Conservation (phyloP, 805 yeast species). For the Barnettozyma populi region DNA sequence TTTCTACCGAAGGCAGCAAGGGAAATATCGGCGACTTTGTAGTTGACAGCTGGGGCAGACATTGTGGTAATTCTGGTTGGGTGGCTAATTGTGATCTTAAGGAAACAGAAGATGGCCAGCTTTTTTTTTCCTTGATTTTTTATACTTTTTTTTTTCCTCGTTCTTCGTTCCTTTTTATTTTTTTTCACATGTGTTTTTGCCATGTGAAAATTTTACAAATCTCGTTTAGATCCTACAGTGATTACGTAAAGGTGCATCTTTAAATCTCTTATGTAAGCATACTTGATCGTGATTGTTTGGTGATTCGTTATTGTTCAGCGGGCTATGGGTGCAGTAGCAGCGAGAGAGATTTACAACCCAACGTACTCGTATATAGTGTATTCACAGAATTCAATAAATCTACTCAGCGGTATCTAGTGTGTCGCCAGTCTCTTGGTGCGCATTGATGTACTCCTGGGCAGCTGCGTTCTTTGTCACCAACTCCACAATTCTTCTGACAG, state of each 20-base stretch:
- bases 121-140: too few relatives aligned
- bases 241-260: background rate
- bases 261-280: too few relatives aligned
- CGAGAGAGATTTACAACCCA: too few relatives aligned
- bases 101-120: background rate
- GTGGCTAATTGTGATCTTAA: background rate
- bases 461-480: slow-evolving; percentile 79
- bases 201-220: slow-evolving; percentile 2
- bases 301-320: too few relatives aligned
- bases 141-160: background rate
- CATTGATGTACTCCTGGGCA: slow-evolving; percentile 46
- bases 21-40: slow-evolving; percentile 96
- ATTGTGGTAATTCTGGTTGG: slow-evolving; percentile 24
- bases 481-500: slow-evolving; percentile 82
- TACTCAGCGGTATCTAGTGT: slow-evolving; percentile 8
- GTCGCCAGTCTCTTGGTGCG: slow-evolving; percentile 19
- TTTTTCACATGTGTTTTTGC: background rate
- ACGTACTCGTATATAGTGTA: background rate
- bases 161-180: background rate
- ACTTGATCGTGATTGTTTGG: too few relatives aligned
- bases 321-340: too few relatives aligned
- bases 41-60: slow-evolving; percentile 65
- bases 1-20: slow-evolving; percentile 99
- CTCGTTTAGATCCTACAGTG: background rate
- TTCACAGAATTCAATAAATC: background rate